Evolutionary conservation across 768 basidiomycete genomes (phyloP), one percentile per base, ranked within the genome.

Genomic region (Tylopilus sp.): DNA sequence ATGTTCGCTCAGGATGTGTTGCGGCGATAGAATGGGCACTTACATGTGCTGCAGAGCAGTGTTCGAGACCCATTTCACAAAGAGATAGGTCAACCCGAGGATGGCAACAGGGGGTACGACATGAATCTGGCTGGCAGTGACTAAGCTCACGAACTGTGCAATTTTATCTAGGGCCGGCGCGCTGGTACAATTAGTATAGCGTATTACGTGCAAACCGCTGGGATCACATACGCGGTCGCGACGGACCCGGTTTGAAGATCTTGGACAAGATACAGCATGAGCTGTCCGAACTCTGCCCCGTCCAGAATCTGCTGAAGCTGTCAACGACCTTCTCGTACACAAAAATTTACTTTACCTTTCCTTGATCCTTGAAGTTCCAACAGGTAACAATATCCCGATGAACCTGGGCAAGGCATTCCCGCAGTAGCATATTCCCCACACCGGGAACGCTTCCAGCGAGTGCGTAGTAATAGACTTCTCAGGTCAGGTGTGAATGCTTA

Each of bases 361-460:
- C 12, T 2, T 28, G 17, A 9, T 55, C 49, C 37, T 26, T 51
- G 44, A 55, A 55, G 21, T 51, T 45, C 54, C 54, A 55, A 24
- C 54, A 55, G 14, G 49, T 41, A 7, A 55, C 21, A 4, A 55
- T 51, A 41, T 55, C 54, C 25, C 29, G 37, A 26, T 55, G 54
- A 12, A 55, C 44, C 37, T 41, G 48, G 1, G 49, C 24, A 6
- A 55, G 48, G 36, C 54, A 55, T 19, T 45, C 12, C 49, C 43
- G 46, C 21, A 55, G 19, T 25, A 51, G 29, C 37, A 33, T 36
- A 8, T 31, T 25, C 24, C 45, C 45, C 19, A 34, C 45, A 14
- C 38, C 50, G 19, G 54, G 50, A 30, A 37, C 13, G n/a, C 31
- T 29, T 24, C 45, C 54, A 8, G 49, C 4, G 21, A 52, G 37